These are phyloP conservation scores for Lipomyces sp. DNA, from an alignment of 805 yeast genomes.

Conservation along the genomic window DNA sequence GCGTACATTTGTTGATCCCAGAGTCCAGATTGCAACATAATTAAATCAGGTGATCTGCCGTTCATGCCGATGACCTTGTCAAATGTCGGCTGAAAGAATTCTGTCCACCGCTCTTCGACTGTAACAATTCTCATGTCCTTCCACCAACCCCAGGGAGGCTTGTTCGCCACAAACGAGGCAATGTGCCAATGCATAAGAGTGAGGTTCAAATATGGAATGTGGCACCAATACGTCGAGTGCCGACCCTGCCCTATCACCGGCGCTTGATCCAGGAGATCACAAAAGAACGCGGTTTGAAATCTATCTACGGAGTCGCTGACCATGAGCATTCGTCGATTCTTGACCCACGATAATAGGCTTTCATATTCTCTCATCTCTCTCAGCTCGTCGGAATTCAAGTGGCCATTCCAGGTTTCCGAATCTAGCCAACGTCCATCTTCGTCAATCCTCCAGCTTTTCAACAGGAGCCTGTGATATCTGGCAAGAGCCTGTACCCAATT, in stretches of 20 bases:
- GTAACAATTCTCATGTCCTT: background rate
- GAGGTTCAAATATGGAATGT: conserved; percentile 25
- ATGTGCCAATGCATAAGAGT: conserved; percentile 35
- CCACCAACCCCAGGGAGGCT: conserved; percentile 37
- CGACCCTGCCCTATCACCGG: conserved; percentile 1
- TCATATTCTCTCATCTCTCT: background rate
- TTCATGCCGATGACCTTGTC: conserved; percentile 7
- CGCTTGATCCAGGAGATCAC: conserved; percentile 7
- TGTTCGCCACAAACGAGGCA: conserved; percentile 17
- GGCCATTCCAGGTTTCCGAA: background rate
- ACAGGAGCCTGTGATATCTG: background rate
- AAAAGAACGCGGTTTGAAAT: background rate
- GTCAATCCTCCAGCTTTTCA: background rate
- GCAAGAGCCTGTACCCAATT: conserved; percentile 13
- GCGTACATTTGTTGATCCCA: conserved; percentile 20
- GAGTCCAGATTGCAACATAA: conserved; percentile 19
- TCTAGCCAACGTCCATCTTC: background rate
- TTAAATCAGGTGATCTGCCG: conserved; percentile 21
- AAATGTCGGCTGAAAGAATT: conserved; percentile 12
- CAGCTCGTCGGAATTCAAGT: background rate
- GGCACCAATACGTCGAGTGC: conserved; percentile 30
- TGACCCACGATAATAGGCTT: conserved; percentile 10
- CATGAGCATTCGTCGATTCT: conserved; percentile 17
- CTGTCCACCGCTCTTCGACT: conserved; percentile 19
- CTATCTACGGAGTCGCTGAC: conserved; percentile 22